Evolutionary conservation across 257 asterid genomes (phyloP).

Genomic region (Paulownia fortunei): DNA sequence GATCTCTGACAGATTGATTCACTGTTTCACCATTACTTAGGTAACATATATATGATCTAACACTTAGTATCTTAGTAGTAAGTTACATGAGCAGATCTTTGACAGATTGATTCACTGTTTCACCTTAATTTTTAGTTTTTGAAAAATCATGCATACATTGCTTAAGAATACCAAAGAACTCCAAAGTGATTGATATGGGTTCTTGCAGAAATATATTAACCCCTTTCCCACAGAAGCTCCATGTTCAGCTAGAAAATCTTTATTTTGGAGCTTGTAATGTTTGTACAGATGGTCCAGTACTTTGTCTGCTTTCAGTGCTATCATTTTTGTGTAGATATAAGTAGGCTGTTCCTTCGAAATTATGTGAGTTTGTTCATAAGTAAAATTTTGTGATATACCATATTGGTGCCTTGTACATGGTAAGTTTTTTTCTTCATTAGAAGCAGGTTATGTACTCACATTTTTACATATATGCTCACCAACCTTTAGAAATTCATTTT

Average conservation of each 20-base stretch:
- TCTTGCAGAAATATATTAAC: background rate
- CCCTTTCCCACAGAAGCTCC: background rate
- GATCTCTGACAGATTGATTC: constrained; percentile 17
- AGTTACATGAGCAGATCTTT: background rate
- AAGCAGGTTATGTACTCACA: background rate
- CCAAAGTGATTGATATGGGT: background rate
- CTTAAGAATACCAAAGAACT: background rate
- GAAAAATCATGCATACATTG: background rate
- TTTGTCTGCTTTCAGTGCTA: background rate
- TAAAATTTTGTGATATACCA: background rate
- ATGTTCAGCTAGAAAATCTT: background rate
- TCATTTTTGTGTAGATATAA: constrained; percentile 9
- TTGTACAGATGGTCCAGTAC: background rate
- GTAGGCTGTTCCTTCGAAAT: constrained; percentile 19
- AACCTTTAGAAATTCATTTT: background rate
- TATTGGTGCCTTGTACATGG: background rate
- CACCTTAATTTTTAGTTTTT: background rate
- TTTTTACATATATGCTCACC: constrained; percentile 3
- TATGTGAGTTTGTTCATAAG: background rate
- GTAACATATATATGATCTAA: constrained; percentile 6
- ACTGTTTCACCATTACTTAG: background rate
- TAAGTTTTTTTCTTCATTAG: background rate
- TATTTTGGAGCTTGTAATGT: background rate
- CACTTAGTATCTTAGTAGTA: constrained; percentile 12
- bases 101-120: constrained; percentile 10